These are phyloP conservation scores for Vitis hybrid DNA, from an alignment of 177 flowering plant genomes.

Conservation along the genomic window DNA sequence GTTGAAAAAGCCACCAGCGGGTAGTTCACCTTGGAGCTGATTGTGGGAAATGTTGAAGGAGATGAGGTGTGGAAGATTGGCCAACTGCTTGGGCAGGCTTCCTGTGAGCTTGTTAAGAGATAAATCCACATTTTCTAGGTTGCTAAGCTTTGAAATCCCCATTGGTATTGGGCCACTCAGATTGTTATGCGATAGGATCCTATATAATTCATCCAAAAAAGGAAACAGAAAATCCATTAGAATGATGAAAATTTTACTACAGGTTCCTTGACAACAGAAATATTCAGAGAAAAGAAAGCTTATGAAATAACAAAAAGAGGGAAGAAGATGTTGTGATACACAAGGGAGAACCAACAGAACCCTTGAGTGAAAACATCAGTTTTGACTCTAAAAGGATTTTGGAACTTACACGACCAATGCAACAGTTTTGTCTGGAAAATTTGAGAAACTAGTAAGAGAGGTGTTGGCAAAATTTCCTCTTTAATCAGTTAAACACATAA, in stretches of 20 bases:
- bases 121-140: constrained; percentile 65
- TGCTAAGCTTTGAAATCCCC: constrained; percentile 50
- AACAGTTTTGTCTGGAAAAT: background rate
- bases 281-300: background rate
- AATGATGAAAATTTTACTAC: constrained; percentile 1
- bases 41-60: constrained; percentile 80
- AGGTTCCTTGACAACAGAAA: background rate
- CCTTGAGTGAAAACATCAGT: background rate
- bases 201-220: constrained; percentile 28
- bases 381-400: background rate
- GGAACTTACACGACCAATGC: background rate
- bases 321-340: background rate
- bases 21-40: constrained; percentile 79
- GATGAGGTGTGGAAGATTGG: constrained; percentile 67
- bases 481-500: background rate
- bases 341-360: background rate
- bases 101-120: constrained; percentile 72
- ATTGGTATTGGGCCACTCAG: constrained; percentile 68
- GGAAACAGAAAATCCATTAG: constrained; percentile 1
- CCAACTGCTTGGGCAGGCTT: constrained; percentile 69
- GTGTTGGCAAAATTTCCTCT: background rate
- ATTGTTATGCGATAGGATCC: constrained; percentile 67
- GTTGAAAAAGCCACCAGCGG: constrained; percentile 79
- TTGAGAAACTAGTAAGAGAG: background rate
- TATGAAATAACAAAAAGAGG: background rate